A percentile compares a stretch with the other conserved stretches of the same genome.
These are phyloP conservation scores for Lactarius indigo DNA, from an alignment of 768 basidiomycete genomes.

Conservation along the genomic window DNA sequence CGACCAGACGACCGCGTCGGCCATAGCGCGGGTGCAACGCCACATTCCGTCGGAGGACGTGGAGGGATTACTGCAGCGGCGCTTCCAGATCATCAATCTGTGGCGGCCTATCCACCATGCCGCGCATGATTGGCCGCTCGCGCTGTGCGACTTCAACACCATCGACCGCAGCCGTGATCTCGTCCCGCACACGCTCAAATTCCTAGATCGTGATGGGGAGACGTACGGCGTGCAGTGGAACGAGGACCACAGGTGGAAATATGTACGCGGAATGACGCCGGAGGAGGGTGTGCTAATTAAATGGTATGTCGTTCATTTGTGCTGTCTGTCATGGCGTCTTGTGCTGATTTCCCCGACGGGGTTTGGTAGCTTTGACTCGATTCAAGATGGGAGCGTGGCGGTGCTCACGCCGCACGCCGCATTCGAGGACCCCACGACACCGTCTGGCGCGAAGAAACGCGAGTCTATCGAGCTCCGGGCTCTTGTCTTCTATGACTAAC, in stretches of 20 bases:
- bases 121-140: slow-evolving; percentile 48
- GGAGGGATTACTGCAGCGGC: slow-evolving; percentile 36
- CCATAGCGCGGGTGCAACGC: slow-evolving; percentile 40
- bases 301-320: slow-evolving; percentile 33
- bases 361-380: slow-evolving; percentile 34
- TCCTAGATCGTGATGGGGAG: slow-evolving; percentile 44
- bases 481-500: slow-evolving; percentile 57
- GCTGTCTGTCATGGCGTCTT: not conserved
- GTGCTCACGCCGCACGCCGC: slow-evolving; percentile 61
- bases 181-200: slow-evolving; percentile 36
- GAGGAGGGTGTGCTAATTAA: slow-evolving; percentile 49
- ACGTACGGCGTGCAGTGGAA: slow-evolving; percentile 40
- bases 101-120: slow-evolving; percentile 49
- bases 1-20: slow-evolving; percentile 43
- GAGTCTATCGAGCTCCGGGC: slow-evolving; percentile 62
- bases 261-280: slow-evolving; percentile 41
- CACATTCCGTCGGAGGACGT: slow-evolving; percentile 43
- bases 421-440: slow-evolving; percentile 53
- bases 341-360: slow-evolving; percentile 3
- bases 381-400: slow-evolving; percentile 43
- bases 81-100: slow-evolving; percentile 53
- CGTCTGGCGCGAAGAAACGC: slow-evolving; percentile 44
- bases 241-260: slow-evolving; percentile 44
- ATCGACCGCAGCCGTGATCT: slow-evolving; percentile 40
- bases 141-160: slow-evolving; percentile 45